A percentile compares a stretch with the other conserved stretches of the same genome.
Conservation (phyloP, 495 filamentous ascomycete species). For the Penicilliopsis zonata region DNA sequence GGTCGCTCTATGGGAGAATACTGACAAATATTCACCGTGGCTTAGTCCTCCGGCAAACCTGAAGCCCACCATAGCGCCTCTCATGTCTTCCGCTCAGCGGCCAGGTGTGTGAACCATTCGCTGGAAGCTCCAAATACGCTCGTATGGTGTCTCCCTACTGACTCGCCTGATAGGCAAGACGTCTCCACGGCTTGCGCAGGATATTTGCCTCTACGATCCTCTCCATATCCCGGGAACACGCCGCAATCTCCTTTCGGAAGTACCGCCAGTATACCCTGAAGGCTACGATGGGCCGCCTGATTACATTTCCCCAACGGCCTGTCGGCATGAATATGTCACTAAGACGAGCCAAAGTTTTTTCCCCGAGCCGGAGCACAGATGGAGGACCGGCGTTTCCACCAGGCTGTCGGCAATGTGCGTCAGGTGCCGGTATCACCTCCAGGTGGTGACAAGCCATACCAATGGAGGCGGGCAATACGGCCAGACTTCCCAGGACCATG, state of each 20-base stretch:
- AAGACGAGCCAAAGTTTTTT: constrained; percentile 41
- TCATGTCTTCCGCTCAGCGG: constrained; percentile 23
- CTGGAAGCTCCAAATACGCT: not conserved
- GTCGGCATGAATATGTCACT: constrained; percentile 41
- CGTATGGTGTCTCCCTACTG: constrained; percentile 2
- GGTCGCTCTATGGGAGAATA: too few relatives aligned
- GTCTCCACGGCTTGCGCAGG: constrained; percentile 46
- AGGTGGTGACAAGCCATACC: constrained; percentile 34
- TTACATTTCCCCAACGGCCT: constrained; percentile 30
- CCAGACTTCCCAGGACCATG: constrained; percentile 13
- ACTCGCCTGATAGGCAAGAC: constrained; percentile 42
- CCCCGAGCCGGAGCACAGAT: constrained; percentile 21
- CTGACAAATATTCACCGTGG: too few relatives aligned
- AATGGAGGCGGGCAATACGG: constrained; percentile 8
- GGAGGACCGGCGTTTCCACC: constrained; percentile 25
- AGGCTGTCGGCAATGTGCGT: constrained; percentile 44
- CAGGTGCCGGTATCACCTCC: constrained; percentile 43
- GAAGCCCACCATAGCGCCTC: constrained; percentile 9
- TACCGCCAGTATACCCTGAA: constrained; percentile 31
- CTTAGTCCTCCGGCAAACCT: constrained; percentile 4
- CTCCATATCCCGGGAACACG: constrained; percentile 29
- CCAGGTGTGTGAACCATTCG: constrained; percentile 16
- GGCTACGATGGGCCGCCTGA: constrained; percentile 14
- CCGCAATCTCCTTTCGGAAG: constrained; percentile 42
- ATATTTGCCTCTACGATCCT: constrained; percentile 46